Evolutionary conservation across 2,329 filamentous ascomycete species (phyloP), one percentile per base, ranked within the genome.

Genomic region (Trichoderma gracile): DNA sequence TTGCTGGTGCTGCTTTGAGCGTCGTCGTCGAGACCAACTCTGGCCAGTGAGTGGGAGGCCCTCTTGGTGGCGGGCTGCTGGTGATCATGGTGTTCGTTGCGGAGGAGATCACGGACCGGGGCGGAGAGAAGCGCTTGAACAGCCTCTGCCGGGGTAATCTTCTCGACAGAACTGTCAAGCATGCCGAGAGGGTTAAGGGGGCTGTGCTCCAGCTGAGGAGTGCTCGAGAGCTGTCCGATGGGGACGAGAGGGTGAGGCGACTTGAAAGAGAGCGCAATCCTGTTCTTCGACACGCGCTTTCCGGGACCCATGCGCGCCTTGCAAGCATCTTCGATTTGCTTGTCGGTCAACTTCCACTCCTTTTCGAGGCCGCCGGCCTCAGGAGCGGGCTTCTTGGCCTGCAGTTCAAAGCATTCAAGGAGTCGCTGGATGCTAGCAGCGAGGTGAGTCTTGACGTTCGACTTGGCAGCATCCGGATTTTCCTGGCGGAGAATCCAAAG

Each of bases 401-500:
- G 43, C 12, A 40, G 15, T 14, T 65, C 52, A 23, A 68, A 66
- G 0, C 15, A 45, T 19, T 69, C 33, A 1, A 68, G 59, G 3
- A 68, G 25, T 2, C 61, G 57, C 8, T 69, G 65, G 1, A 65
- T 19, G 23, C 58, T 63, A 12, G 67, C 59, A 1, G 54, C 56
- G 8, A 46, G 42, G 38, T 50, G 50, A 3, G 46, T 59, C 33
- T 30, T 65, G 17, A 63, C 42, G 19, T 30, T 46, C 10, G 30
- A 43, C 7, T 30, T 56, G 47, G 54, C 54, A 57, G 46, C 17
- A 14, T 23, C 33, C 1, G 52, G 38, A 5, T 58, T 46, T 3
- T 2, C 30, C n/a, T 66, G 65, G 5, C 57, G 62, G 12, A 63
- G 45, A 4, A 66, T 53, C 56, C 52, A 69, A 5, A 65, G 67